Percentiles rank a stretch among this genome's conserved stretches.
phyloP scores from a whole-genome alignment of 2,329 filamentous ascomycete genomes.

The Cordyceps militaris region DNA sequence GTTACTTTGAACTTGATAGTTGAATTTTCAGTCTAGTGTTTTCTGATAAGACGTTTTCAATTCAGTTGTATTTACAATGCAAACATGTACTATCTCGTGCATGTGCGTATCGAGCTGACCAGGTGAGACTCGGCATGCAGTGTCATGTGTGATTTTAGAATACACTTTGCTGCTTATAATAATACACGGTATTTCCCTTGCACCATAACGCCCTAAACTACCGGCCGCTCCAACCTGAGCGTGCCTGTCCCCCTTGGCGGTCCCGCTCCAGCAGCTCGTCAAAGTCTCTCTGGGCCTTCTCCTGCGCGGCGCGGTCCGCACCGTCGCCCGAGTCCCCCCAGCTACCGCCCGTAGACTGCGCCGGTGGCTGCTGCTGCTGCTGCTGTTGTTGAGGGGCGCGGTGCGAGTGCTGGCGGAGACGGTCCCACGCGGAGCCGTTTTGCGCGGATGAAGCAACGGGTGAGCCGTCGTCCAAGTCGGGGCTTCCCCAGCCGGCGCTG shows the following conservation, averaged over 20 bases:
- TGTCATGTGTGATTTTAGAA: not conserved
- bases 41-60: not conserved
- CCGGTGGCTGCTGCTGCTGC: conserved; percentile 16
- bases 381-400: not conserved
- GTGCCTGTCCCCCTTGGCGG: conserved; percentile 26
- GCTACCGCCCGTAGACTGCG: not conserved
- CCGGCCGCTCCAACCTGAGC: conserved; percentile 20
- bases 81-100: not conserved
- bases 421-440: conserved; percentile 37
- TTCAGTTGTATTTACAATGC: not conserved
- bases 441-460: conserved; percentile 31
- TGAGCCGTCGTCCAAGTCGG: conserved; percentile 36
- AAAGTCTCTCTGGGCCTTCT: conserved; percentile 44
- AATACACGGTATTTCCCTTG: not conserved
- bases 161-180: not conserved
- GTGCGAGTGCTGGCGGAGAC: conserved; percentile 32
- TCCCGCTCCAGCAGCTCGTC: conserved; percentile 43
- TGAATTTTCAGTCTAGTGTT: not conserved
- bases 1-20: not conserved
- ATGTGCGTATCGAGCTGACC: not conserved
- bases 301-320: conserved; percentile 33
- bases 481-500: conserved; percentile 20
- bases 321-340: conserved; percentile 25
- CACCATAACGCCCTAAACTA: not conserved
- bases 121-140: not conserved